Evolutionary conservation across 495 filamentous ascomycete genomes (phyloP), one percentile per base, ranked within the genome.

Genomic region (Hyaloscypha variabilis): DNA sequence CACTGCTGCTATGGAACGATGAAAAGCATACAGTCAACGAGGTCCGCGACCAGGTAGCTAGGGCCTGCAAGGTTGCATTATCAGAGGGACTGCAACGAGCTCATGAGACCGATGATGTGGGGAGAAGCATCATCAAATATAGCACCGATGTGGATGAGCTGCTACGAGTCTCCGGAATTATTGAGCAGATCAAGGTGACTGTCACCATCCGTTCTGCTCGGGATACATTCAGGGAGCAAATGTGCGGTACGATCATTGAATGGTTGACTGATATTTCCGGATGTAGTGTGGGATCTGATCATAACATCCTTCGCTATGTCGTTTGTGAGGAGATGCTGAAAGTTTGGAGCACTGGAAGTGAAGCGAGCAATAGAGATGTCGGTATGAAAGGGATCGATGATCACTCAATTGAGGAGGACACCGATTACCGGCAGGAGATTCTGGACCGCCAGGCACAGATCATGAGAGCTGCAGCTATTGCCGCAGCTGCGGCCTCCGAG

Each of bases 11-110:
- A 8, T 99, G 95, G 95, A 99, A 99, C 69, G 95, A 99, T 66
- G 95, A 99, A 76, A 99, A 99, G 78, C 95, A 99, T 74, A 98
- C 95, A 0, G 88, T 97, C 58, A 81, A 85, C n/a, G 95, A 98
- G 75, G 94, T 99, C 11, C 79, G 88, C 63, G 85, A 94, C 34
- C 93, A 97, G 74, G 92, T 99, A 19, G 90, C 90, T 3, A 85
- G 96, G 60, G 96, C 95, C 58, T 98, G 96, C 82, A 90, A 87
- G 67, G 85, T 89, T 64, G 80, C 85, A 11, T 78, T 81, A 61
- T 79, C 76, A 17, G 94, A 91, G 63, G 94, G 92, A 1, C 73
- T 85, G 19, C 78, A 83, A n/a, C 87, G 87, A 64, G 95, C 96
- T 3, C 85, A 90, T 66, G 95, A 98, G 74, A 92, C 93, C 2